Conservation (phyloP, 139 green algal species). For the Pleodorina starrii region DNA sequence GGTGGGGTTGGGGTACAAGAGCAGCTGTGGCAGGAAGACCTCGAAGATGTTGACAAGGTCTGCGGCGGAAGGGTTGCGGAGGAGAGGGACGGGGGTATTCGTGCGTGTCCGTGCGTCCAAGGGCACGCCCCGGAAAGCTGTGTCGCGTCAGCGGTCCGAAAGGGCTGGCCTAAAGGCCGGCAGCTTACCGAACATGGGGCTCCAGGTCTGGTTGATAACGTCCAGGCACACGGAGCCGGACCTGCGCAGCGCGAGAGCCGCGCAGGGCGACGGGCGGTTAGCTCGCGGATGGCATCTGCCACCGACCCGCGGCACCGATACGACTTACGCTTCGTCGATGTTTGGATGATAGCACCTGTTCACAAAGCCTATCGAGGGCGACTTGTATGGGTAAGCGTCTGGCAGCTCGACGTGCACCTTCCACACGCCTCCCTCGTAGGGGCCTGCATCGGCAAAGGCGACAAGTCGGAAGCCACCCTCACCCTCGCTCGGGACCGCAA, state of each 20-base stretch:
- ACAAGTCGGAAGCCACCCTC: neutral
- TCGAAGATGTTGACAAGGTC: conserved; percentile 99
- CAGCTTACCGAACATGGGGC: conserved; percentile 94
- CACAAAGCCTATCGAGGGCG: conserved; percentile 95
- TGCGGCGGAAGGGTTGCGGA: too few species aligned
- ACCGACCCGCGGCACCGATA: neutral
- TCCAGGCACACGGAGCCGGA: conserved; percentile 97
- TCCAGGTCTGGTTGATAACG: conserved; percentile 99
- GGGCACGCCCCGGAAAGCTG: too few species aligned
- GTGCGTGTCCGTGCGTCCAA: too few species aligned
- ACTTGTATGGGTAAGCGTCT: conserved; percentile 90
- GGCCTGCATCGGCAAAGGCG: conserved; percentile 70
- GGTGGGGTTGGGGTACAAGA: conserved; percentile 98
- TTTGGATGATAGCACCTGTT: conserved; percentile 98
- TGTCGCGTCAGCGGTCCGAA: neutral
- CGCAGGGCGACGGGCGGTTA: neutral
- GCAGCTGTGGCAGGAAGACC: conserved; percentile 98
- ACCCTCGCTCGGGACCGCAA: too few species aligned
- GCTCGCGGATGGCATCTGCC: neutral
- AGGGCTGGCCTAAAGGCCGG: too few species aligned
- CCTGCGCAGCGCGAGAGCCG: conserved; percentile 54
- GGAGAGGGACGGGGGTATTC: neutral
- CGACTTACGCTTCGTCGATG: conserved; percentile 91
- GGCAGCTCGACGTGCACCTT: conserved; percentile 97
- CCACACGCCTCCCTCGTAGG: conserved; percentile 96